Evolutionary conservation across 495 filamentous ascomycete genomes (phyloP), one percentile per base, ranked within the genome.

Genomic region (Penicillium psychrofluorescens): DNA sequence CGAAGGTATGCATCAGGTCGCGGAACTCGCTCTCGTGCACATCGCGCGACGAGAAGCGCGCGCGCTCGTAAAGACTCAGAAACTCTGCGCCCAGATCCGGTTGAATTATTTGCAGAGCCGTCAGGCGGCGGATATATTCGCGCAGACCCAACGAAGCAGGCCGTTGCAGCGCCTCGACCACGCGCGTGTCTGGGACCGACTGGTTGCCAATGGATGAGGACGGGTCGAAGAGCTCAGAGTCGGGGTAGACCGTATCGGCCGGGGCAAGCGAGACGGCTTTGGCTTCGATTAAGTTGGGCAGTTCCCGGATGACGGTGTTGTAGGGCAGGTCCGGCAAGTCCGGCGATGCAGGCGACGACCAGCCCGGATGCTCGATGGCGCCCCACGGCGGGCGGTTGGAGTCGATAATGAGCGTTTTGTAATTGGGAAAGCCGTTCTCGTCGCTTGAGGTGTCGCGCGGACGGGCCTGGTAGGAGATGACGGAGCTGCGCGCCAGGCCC

Each of bases 231-330:
- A 67, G 64, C 44, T 54, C 27, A 4, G 29, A 40, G 6, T 22
- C 50, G 27, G 4, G 46, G 36, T 4, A 51, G 30, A 67, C 44
- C 4, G 72, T 70, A 49, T 90, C 83, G 0, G 74, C 63, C 1
- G 86, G 86, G 2, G 88, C 88, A 33, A 92, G 72, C 1, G 88
- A 85, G 10, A 92, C 81, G 7, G 90, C 92, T 64, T 90, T 90
- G 0, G 89, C 90, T 63, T 98, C 92, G 45, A 98, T 89, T 15
- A 98, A 72, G 54, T 95, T 85, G 2, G 91, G 86, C 11, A 98
- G 71, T 66, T 97, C 94, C 13, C 72, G 68, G 10, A 98, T 77
- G n/a, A 98, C 87, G 0, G 76, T 79, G 33, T 71, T 71, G 58
- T 91, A 96, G 36, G 90, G 81, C 8, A 96, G 63, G 50, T 90